Conservation (phyloP, 345 rosid species). For the Sisymbrium irio region DNA sequence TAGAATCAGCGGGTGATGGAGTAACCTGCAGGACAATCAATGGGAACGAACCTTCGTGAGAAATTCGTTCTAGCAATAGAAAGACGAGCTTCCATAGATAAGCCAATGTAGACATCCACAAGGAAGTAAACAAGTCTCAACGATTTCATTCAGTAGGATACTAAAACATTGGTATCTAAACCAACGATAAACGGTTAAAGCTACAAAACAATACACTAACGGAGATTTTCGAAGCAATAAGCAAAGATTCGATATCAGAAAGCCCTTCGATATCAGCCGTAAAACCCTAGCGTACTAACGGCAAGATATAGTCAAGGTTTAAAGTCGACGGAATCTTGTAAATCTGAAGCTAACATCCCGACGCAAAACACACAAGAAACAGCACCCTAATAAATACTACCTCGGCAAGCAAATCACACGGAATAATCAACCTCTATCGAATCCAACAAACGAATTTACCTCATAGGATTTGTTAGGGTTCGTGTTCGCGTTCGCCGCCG, state of each 20-base stretch:
- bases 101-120: not conserved
- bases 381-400: not conserved
- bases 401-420: not conserved
- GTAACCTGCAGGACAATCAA: slow-evolving; percentile 53
- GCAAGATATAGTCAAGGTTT: not conserved
- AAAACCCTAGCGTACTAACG: slow-evolving; percentile 13
- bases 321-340: not conserved
- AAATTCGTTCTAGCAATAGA: not conserved
- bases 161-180: not conserved
- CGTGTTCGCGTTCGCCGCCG: slow-evolving; percentile 41
- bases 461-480: slow-evolving; percentile 86
- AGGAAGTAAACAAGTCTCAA: not conserved
- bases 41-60: not conserved
- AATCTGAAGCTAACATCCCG: not conserved
- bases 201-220: not conserved
- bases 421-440: not conserved
- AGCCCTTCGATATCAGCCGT: not conserved
- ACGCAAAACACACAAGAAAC: not conserved
- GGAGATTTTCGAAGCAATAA: not conserved
- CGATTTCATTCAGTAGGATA: not conserved
- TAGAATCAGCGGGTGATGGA: slow-evolving; percentile 83
- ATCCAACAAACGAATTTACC: slow-evolving; percentile 35
- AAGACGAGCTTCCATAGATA: not conserved
- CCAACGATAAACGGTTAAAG: not conserved
- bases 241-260: slow-evolving; percentile 1